phyloP scores from a whole-genome alignment of 2,329 filamentous ascomycete species.

The Paecilomyces sp. region DNA sequence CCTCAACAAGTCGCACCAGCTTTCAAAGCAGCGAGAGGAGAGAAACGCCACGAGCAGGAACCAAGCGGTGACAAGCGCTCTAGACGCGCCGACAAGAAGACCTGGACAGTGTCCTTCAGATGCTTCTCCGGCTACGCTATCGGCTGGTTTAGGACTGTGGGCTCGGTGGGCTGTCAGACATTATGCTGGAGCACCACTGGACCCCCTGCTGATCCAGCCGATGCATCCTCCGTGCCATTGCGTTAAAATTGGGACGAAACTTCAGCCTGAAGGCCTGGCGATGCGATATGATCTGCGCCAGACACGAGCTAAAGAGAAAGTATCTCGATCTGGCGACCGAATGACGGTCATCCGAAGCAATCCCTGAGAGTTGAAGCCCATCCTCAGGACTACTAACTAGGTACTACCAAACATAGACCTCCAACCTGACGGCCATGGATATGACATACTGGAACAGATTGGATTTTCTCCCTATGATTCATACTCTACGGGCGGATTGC shows the following conservation, averaged over 20 bases:
- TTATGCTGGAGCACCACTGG: background rate
- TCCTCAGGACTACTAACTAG: background rate
- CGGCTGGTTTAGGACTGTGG: background rate
- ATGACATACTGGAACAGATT: background rate
- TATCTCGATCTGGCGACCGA: background rate
- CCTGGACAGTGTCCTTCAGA: constrained; percentile 5
- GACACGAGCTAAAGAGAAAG: background rate
- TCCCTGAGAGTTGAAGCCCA: background rate
- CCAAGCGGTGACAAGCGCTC: constrained; percentile 23
- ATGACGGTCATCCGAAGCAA: background rate
- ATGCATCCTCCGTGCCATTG: background rate
- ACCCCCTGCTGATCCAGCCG: background rate
- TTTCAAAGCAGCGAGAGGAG: constrained; percentile 6
- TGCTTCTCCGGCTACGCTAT: constrained; percentile 4
- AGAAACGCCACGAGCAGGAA: constrained; percentile 7
- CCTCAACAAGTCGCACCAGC: constrained; percentile 8
- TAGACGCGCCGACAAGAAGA: constrained; percentile 18
- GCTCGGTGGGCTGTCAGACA: background rate
- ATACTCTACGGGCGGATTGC: background rate
- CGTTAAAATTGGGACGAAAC: background rate
- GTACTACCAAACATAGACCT: background rate
- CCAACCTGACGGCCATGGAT: background rate
- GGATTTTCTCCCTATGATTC: background rate
- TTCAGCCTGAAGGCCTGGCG: background rate
- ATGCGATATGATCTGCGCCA: background rate